Base-by-base conservation (phyloP, 2,329 filamentous ascomycete genomes). In the Hymenotorrendiella dingleyae region DNA sequence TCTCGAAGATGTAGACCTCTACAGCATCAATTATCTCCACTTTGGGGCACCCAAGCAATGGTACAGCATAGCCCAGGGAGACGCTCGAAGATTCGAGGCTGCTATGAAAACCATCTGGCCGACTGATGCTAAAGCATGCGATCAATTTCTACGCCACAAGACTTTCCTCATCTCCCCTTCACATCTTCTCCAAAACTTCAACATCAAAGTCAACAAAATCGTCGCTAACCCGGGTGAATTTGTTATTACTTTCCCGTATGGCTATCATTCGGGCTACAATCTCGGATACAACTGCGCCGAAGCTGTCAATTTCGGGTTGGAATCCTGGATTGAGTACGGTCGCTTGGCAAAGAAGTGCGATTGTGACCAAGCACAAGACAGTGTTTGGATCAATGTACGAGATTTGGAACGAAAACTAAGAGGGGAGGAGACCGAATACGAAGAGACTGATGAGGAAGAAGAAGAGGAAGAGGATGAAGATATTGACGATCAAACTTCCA, bases 11-110 rank as follows among this genome's bases (percentile, higher is more conserved):
- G 91, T 98, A 30, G 93, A 98, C 68, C 77, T 98, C 4, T 98
- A 98, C 78, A 97, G 90, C 63, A 98, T 98, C 74, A 98, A 98
- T 68, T 98, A 96, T 64, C 89, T 98, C 46, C 93, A 98, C 61
- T 98, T 98, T 63, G 93, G 93, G 42, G 93, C 93, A 1, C 93
- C 93, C 0, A 98, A 98, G 67, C 93, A 98, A 64, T 98, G 93
- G 93, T 98, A 98, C 68, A 96, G 90, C 65, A 97, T 98, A 53
- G 95, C 91, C 1, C 94, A 97, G 63, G 86, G 86, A 52, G 93
- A 98, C 62, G 89, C 91, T 11, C 80, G 89, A 38, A 83, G 85
- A 12, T 98, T 98, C 56, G 93, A 98, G 65, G 80, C 82, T 27
- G 91, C 88, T 30, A 98, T 98, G 93, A 91, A 85, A 67, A 89